These are phyloP conservation scores for Pulveroboletus ravenelii DNA, from an alignment of 768 basidiomycete genomes.

Conservation along the genomic window DNA sequence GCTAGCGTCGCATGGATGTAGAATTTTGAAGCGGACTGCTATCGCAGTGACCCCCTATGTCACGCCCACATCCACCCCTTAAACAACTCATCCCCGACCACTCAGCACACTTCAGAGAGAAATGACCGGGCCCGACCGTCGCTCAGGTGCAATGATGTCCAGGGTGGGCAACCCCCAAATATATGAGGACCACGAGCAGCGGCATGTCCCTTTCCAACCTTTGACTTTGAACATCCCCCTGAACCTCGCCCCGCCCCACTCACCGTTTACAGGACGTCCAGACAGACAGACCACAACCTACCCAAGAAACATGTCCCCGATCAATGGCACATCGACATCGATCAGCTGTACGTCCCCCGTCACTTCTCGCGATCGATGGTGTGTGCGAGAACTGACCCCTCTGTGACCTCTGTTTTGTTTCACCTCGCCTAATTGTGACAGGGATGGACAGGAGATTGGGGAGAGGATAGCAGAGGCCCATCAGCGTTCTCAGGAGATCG, in stretches of 20 bases:
- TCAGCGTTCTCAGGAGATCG: slow-evolving; percentile 25
- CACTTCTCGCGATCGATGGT: background rate
- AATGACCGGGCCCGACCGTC: slow-evolving; percentile 17
- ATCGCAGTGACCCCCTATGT: background rate
- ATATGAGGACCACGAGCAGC: slow-evolving; percentile 46
- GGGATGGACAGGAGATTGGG: slow-evolving; percentile 42
- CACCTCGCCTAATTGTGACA: slow-evolving; percentile 8
- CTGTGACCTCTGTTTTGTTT: background rate
- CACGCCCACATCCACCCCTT: background rate
- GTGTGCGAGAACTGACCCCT: background rate
- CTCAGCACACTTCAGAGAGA: background rate
- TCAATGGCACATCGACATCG: slow-evolving; percentile 37
- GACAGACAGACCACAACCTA: slow-evolving; percentile 16
- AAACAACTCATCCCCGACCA: background rate
- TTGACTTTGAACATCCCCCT: background rate
- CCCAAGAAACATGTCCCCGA: slow-evolving; percentile 30
- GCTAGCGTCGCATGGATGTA: background rate
- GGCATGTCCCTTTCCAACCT: slow-evolving; percentile 27
- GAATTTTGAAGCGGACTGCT: slow-evolving; percentile 1
- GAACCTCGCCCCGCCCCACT: background rate
- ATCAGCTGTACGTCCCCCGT: slow-evolving; percentile 11
- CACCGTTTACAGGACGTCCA: slow-evolving; percentile 18
- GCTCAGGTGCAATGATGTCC: slow-evolving; percentile 43
- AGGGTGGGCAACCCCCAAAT: slow-evolving; percentile 46
- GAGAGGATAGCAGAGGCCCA: slow-evolving; percentile 35